Conservation (phyloP, 1,139 yeast species). For the Diutina sp. region DNA sequence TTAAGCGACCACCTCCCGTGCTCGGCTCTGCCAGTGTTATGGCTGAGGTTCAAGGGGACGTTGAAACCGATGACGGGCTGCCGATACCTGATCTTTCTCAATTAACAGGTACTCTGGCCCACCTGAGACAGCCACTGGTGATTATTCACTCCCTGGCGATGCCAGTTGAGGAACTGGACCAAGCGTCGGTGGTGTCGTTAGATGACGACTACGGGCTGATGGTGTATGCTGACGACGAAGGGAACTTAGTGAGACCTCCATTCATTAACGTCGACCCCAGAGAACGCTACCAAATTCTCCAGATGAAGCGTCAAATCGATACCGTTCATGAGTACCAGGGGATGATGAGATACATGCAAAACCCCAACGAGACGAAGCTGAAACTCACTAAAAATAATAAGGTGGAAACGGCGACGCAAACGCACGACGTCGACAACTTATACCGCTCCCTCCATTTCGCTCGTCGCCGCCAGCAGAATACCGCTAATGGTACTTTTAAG, state of each 20-base stretch:
- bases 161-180: background rate
- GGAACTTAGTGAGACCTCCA: slow-evolving; percentile 33
- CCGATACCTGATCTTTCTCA: background rate
- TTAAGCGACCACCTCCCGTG: background rate
- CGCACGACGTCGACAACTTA: slow-evolving; percentile 21
- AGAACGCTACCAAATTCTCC: slow-evolving; percentile 30
- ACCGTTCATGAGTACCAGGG: slow-evolving; percentile 20
- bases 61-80: background rate
- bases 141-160: background rate
- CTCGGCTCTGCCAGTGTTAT: background rate
- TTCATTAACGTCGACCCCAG: slow-evolving; percentile 32
- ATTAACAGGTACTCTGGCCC: background rate
- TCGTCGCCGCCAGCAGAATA: background rate
- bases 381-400: slow-evolving; percentile 7
- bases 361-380: slow-evolving; percentile 28
- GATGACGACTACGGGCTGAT: background rate
- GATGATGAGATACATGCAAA: slow-evolving; percentile 24
- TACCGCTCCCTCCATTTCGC: slow-evolving; percentile 13
- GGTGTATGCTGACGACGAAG: slow-evolving; percentile 16
- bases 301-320: slow-evolving; percentile 25
- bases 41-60: background rate
- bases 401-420: slow-evolving; percentile 33
- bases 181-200: background rate
- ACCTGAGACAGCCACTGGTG: background rate
- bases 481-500: background rate